Evolutionary conservation across 345 rosid species (phyloP), one percentile per base, ranked within the genome.

Genomic region (Acer saccharum): DNA sequence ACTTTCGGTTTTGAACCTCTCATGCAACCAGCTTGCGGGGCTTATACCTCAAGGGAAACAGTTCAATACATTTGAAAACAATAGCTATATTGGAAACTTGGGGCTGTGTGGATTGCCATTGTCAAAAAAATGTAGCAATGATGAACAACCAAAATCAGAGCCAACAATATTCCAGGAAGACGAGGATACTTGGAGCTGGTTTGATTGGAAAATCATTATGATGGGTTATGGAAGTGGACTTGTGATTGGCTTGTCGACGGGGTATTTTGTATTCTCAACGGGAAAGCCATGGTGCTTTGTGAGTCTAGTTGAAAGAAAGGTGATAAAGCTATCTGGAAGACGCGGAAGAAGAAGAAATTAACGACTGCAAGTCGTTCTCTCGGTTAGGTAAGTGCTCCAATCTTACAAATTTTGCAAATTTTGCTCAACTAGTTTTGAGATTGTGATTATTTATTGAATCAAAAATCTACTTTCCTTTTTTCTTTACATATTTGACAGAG

Each of bases 231-330:
- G 27, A 18, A 29, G 64, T 9, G 29, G 65, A 54, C 2, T 65
- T 10, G 61, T 57, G 3, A 39, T 75, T 7, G 54, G 82, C 4
- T 6, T 80, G 50, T 18, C 60, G 0, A 1, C 55, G 39, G 76
- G 76, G 39, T 80, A 54, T 43, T 43, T 71, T 27, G 76, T 69
- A 20, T 80, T 75, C 23, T 43, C 3, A 25, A 73, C 54, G 8
- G 23, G 73, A 29, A 55, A 14, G 27, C 46, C 73, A 0, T 14
- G 41, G 25, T 69, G 75, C 71, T 1, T 75, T 4, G 60, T 63
- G 7, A 62, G 2, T 8, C 16, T 80, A 23, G 43, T 73, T 18
- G 78, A 69, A 16, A 62, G 60, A 29, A 68, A 44, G 18, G 12
- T 44, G 0, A 43, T 16, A 20, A 44, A 29, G 10, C 32, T 20